phyloP scores from a whole-genome alignment of 2,329 filamentous ascomycete genomes.

The Xylaria sp. region DNA sequence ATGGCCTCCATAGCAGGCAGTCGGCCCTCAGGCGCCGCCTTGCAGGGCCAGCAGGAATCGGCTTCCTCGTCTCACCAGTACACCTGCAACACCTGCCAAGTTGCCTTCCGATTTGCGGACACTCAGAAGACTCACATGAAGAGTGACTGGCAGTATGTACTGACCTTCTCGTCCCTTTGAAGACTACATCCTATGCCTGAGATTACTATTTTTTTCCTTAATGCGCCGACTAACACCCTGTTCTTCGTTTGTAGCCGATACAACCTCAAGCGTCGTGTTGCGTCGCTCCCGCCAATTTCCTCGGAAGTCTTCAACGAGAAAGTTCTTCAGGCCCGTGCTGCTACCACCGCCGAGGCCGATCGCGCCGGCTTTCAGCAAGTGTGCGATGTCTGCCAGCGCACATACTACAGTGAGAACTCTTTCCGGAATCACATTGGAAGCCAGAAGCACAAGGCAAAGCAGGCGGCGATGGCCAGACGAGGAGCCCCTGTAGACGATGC shows the following conservation, averaged over 20 bases:
- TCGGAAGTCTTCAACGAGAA: constrained; percentile 95
- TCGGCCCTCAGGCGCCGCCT: constrained; percentile 30
- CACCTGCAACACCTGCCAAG: constrained; percentile 97
- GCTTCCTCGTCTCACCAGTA: constrained; percentile 67
- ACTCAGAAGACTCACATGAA: constrained; percentile 95
- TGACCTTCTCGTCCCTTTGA: neutral
- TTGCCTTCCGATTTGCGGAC: constrained; percentile 91
- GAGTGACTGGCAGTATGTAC: constrained; percentile 91
- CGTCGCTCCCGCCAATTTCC: constrained; percentile 81
- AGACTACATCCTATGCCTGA: neutral
- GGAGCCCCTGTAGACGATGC: constrained; percentile 52
- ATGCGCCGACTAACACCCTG: constrained; percentile 11
- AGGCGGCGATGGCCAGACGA: constrained; percentile 43
- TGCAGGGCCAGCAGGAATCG: constrained; percentile 23
- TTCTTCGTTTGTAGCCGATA: constrained; percentile 60
- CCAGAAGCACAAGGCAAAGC: constrained; percentile 76
- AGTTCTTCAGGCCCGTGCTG: constrained; percentile 83
- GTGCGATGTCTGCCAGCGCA: constrained; percentile 80
- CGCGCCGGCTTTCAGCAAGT: constrained; percentile 82
- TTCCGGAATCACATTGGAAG: constrained; percentile 89
- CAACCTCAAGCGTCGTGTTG: constrained; percentile 91
- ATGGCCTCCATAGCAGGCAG: constrained; percentile 48
- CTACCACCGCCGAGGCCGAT: constrained; percentile 75
- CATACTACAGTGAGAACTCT: constrained; percentile 94
- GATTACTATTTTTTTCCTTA: neutral